These are phyloP conservation scores for Nakaseomyces kungkrabaensis DNA, from an alignment of 1,139 yeast species.

Conservation along the genomic window DNA sequence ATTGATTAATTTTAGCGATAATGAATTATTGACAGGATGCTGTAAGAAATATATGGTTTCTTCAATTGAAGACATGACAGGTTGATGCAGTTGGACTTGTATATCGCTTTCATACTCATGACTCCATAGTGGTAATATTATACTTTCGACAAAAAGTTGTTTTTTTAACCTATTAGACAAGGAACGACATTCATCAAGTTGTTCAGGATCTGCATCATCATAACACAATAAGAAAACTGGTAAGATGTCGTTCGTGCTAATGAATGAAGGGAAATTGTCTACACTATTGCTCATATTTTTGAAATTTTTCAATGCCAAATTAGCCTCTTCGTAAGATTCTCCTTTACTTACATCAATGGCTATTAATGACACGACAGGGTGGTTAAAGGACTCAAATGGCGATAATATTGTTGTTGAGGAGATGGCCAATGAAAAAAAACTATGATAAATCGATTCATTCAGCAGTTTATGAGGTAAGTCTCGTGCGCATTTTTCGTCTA, in stretches of 20 bases:
- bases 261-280: constrained; percentile 43
- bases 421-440: constrained; percentile 50
- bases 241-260: constrained; percentile 49
- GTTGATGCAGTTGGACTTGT: constrained; percentile 28
- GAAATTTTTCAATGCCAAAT: constrained; percentile 42
- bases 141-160: constrained; percentile 31
- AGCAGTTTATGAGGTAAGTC: constrained; percentile 21
- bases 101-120: constrained; percentile 11
- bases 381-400: constrained; percentile 83
- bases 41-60: constrained; percentile 72
- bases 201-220: constrained; percentile 21
- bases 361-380: constrained; percentile 73
- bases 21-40: constrained; percentile 27
- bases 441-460: constrained; percentile 44
- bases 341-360: constrained; percentile 36
- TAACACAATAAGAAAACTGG: constrained; percentile 33
- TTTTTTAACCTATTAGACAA: constrained; percentile 31
- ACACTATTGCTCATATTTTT: constrained; percentile 30
- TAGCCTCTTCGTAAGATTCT: constrained; percentile 40
- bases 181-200: constrained; percentile 24
- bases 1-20: constrained; percentile 18
- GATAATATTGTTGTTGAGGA: constrained; percentile 51
- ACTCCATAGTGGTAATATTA: constrained; percentile 28
- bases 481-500: constrained; percentile 27
- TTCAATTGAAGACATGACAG: constrained; percentile 42